phyloP scores from a whole-genome alignment of 805 yeast genomes.

The Sugiyamaella mastotermitis region DNA sequence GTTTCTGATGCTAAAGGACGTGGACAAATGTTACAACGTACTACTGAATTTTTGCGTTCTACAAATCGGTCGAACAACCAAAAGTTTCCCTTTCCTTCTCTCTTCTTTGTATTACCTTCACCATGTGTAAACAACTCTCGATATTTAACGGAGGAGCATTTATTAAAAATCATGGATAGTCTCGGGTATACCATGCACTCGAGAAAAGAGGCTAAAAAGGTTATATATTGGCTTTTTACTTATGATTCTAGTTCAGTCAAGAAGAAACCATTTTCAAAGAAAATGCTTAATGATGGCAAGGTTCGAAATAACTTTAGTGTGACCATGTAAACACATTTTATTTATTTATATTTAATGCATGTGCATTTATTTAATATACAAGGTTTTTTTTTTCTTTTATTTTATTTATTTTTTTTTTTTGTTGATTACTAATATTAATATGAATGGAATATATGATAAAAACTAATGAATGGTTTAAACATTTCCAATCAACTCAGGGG shows the following conservation, averaged over 20 bases:
- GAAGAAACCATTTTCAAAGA: constrained; percentile 34
- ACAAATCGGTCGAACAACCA: neutral
- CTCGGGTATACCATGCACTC: constrained; percentile 53
- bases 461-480: neutral
- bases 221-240: constrained; percentile 62
- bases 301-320: constrained; percentile 68
- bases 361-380: too few species aligned
- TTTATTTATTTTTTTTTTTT: too few species aligned
- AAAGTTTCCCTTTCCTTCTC: constrained; percentile 27
- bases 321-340: constrained; percentile 27
- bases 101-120: constrained; percentile 80
- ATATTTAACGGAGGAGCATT: constrained; percentile 48
- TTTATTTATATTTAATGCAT: too few species aligned
- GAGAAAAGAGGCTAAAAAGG: constrained; percentile 58
- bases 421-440: neutral
- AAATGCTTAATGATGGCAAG: constrained; percentile 50
- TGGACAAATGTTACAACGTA: constrained; percentile 69
- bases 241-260: constrained; percentile 32
- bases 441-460: constrained; percentile 1
- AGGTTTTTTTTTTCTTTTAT: too few species aligned
- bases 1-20: constrained; percentile 67
- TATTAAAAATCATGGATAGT: constrained; percentile 41
- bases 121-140: constrained; percentile 85
- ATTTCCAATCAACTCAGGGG: neutral
- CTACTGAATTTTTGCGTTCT: constrained; percentile 47